A percentile compares a stretch with the other conserved stretches of the same genome.
phyloP scores from a whole-genome alignment of 768 basidiomycete genomes.

The Boletus subparvulus region DNA sequence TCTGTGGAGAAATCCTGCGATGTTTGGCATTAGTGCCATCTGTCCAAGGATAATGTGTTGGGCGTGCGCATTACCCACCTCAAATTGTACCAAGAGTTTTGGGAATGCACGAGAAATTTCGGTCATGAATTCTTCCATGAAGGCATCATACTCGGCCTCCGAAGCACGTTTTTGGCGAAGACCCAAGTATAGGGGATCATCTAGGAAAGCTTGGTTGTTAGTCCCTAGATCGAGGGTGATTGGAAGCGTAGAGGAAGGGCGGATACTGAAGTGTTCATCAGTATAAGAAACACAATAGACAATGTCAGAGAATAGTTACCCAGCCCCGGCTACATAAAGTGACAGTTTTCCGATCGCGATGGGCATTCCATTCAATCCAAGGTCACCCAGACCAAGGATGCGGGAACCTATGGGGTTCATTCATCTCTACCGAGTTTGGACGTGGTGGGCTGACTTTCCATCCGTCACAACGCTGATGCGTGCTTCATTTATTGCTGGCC shows the following conservation, averaged over 20 bases:
- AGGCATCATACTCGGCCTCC: slow-evolving; percentile 65
- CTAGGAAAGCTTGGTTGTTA: slow-evolving; percentile 73
- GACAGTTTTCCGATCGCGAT: slow-evolving; percentile 93
- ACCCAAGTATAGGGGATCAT: slow-evolving; percentile 90
- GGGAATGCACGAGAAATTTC: slow-evolving; percentile 77
- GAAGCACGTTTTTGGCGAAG: slow-evolving; percentile 67
- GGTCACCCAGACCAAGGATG: slow-evolving; percentile 85
- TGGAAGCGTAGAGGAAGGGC: slow-evolving; percentile 74
- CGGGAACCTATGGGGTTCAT: slow-evolving; percentile 57
- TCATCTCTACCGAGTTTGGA: slow-evolving; percentile 2
- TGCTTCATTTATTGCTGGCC: slow-evolving; percentile 72
- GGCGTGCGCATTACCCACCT: slow-evolving; percentile 41
- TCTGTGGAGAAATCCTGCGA: slow-evolving; percentile 86
- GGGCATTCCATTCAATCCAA: slow-evolving; percentile 82
- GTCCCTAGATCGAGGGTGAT: slow-evolving; percentile 90
- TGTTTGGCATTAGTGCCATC: not conserved
- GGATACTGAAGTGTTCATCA: slow-evolving; percentile 50
- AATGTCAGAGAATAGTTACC: slow-evolving; percentile 44
- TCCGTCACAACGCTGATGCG: slow-evolving; percentile 92
- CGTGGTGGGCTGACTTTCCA: slow-evolving; percentile 42
- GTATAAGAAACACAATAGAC: not conserved
- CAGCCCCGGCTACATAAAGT: slow-evolving; percentile 86
- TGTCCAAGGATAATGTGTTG: not conserved
- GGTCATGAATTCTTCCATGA: slow-evolving; percentile 93
- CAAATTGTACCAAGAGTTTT: slow-evolving; percentile 82